Conservation (phyloP, 75 land plant species). For the Sequoiadendron giganteum region DNA sequence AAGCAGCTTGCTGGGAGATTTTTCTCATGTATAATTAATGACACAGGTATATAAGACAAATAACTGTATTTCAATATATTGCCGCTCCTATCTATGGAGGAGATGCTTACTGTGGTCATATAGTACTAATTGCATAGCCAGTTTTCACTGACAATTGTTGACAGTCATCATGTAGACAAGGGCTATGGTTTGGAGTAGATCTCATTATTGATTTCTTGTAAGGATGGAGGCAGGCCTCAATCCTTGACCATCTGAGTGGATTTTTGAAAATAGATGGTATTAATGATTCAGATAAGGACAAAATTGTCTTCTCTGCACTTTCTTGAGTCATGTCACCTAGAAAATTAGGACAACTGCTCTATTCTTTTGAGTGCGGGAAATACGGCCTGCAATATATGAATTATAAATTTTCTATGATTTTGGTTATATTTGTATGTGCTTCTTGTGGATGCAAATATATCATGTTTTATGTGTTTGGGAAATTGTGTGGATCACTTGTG, state of each 20-base stretch:
- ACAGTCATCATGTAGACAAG: background rate
- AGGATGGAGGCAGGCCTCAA: background rate
- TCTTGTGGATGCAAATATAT: background rate
- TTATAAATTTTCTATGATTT: background rate
- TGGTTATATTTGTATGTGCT: background rate
- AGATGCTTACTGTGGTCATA: background rate
- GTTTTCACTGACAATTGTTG: background rate
- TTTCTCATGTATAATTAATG: background rate
- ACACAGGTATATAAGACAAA: background rate
- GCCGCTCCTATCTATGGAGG: background rate
- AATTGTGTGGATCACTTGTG: background rate
- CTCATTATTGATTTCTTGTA: background rate
- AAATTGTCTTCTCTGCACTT: background rate
- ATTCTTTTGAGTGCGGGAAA: background rate
- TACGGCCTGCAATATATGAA: background rate
- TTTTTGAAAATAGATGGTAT: background rate
- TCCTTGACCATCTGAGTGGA: background rate
- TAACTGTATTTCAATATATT: background rate
- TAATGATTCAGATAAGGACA: background rate
- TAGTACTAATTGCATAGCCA: background rate
- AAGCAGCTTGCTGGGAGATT: background rate
- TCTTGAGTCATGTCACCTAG: background rate
- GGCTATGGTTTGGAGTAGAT: background rate
- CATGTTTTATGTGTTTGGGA: background rate
- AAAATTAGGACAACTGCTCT: background rate